Evolutionary conservation across 129 eudicot species (phyloP), one percentile per base, ranked within the genome.

Genomic region (Pittosporum tobira): DNA sequence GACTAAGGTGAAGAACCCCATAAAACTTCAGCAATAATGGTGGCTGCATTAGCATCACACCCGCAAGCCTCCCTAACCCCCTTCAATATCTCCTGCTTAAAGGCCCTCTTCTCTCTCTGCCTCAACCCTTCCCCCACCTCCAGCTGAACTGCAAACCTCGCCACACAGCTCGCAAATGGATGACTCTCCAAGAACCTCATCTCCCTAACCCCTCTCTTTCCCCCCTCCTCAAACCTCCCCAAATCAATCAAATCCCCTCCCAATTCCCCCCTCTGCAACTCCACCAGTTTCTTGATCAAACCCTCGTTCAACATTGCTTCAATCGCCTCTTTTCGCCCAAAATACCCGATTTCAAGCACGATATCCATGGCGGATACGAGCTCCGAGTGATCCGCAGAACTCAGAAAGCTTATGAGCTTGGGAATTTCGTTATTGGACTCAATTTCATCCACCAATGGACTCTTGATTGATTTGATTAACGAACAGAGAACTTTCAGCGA

Each of bases 61-160:
- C 62, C 78, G 71, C 50, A 70, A 23, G 72, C 89, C 5, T 83
- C 84, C 22, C 70, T 71, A 1, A 90, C 78, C 25, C 70, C 81
- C 60, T 48, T 76, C 84, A 85, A 49, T 1, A 90, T 77, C 19
- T 73, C 65, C 26, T 75, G 88, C 72, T 90, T 90, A 25, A 85
- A 75, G 12, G 64, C 89, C 56, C 95, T 77, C 38, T 75, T 90
- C 63, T 90, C 97, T 22, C 97, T 73, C 49, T 74, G 84, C 53
- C 97, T 75, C 67, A 90, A 48, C 21, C 97, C 97, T 68, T 90
- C 95, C 1, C 97, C 97, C 0, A 90, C 89, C 78, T 90, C 95
- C 61, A 90, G 16, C 61, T 79, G 93, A 63, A 90, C 88, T 20
- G 94, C 89, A 30, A 90, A 85, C 43, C 95, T 69, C 6, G 87